Evolutionary conservation across 1,284 basidiomycete genomes (phyloP).

Genomic region (Cerrena zonata): DNA sequence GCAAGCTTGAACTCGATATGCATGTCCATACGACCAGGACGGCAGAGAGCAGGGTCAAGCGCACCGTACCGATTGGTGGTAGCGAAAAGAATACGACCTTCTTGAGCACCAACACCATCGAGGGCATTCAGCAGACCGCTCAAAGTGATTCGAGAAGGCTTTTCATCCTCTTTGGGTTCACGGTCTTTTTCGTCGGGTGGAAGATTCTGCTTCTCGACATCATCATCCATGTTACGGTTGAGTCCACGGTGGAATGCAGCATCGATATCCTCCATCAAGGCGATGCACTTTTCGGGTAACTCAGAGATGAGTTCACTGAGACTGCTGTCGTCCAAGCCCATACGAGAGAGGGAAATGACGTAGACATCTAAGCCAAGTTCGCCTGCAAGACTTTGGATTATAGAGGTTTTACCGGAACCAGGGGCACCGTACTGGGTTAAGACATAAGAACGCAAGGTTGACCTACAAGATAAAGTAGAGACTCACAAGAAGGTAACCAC

Average conservation of each 20-base stretch:
- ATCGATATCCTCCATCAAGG: constrained; percentile 78
- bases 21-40: constrained; percentile 78
- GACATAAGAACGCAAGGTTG: constrained; percentile 3
- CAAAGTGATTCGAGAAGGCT: constrained; percentile 47
- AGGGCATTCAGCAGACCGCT: constrained; percentile 71
- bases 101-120: constrained; percentile 70
- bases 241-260: constrained; percentile 61
- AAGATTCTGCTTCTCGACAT: constrained; percentile 11
- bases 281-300: constrained; percentile 65
- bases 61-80: constrained; percentile 67
- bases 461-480: no score
- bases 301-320: constrained; percentile 57
- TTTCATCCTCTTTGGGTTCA: constrained; percentile 7
- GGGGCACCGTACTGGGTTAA: constrained; percentile 56
- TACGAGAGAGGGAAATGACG: constrained; percentile 67
- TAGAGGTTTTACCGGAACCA: constrained; percentile 70
- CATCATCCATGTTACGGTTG: constrained; percentile 33
- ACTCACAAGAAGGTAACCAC: constrained; percentile 62
- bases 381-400: constrained; percentile 71
- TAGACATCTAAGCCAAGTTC: constrained; percentile 72
- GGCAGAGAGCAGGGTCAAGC: constrained; percentile 66
- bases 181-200: constrained; percentile 7
- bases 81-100: constrained; percentile 71
- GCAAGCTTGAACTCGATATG: constrained; percentile 69
- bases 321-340: constrained; percentile 60